phyloP scores from a whole-genome alignment of 768 basidiomycete genomes.

The Russula lepida region DNA sequence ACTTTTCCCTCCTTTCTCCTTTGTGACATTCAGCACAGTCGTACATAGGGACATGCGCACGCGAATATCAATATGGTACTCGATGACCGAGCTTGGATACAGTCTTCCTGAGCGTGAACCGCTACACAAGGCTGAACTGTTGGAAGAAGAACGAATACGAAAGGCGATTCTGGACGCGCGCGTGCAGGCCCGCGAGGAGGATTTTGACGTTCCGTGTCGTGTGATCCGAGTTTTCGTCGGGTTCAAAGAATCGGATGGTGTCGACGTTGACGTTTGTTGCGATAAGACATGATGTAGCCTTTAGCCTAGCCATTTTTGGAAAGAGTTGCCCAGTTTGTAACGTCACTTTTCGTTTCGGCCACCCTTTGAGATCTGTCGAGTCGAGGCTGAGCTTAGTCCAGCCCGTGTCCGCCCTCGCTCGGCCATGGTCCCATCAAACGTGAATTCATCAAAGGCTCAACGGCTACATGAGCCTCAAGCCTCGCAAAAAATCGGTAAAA shows the following conservation, averaged over 20 bases:
- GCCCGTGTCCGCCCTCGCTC: background rate
- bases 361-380: background rate
- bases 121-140: constrained; percentile 58
- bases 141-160: constrained; percentile 56
- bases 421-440: constrained; percentile 6
- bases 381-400: background rate
- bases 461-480: background rate
- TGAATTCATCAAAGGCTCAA: background rate
- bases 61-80: constrained; percentile 57
- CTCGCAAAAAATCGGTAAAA: background rate
- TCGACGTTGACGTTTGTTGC: constrained; percentile 8
- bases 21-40: background rate
- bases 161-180: constrained; percentile 54
- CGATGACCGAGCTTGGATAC: constrained; percentile 51
- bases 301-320: constrained; percentile 2
- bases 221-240: constrained; percentile 55
- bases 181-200: constrained; percentile 39
- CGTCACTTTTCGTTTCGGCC: background rate
- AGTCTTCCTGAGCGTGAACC: constrained; percentile 50
- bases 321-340: constrained; percentile 14
- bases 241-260: constrained; percentile 32
- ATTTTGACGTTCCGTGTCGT: constrained; percentile 46
- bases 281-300: constrained; percentile 4
- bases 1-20: background rate
- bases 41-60: constrained; percentile 52